Conservation (phyloP, 2,329 filamentous ascomycete genomes). For the Stromatinia cepivora region DNA sequence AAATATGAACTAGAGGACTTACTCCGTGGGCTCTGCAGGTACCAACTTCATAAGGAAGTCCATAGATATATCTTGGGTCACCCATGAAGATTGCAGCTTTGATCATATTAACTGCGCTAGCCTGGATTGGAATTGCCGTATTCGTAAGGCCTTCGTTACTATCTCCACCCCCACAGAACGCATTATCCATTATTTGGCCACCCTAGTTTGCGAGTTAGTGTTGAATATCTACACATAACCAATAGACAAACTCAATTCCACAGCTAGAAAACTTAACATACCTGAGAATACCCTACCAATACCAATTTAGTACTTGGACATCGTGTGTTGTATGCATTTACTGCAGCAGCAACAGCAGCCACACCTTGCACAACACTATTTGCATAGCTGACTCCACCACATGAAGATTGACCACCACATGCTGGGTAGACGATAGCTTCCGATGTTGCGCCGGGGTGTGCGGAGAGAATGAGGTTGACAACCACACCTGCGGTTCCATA, state of each 20-base stretch:
- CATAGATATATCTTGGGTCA: constrained; percentile 57
- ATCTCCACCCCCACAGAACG: constrained; percentile 58
- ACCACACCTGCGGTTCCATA: constrained; percentile 52
- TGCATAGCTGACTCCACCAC: constrained; percentile 60
- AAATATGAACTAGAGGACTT: constrained; percentile 42
- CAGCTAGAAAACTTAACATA: constrained; percentile 34
- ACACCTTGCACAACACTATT: constrained; percentile 60
- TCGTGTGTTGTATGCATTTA: constrained; percentile 57
- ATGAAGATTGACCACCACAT: constrained; percentile 59
- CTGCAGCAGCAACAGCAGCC: constrained; percentile 57
- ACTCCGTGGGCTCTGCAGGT: constrained; percentile 60
- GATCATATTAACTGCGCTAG: constrained; percentile 53
- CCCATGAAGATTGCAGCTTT: constrained; percentile 67
- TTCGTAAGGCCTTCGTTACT: constrained; percentile 48
- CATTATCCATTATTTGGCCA: constrained; percentile 63
- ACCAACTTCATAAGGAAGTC: constrained; percentile 60
- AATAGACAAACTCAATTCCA: neutral
- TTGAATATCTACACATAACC: constrained; percentile 10
- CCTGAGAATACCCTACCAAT: constrained; percentile 63
- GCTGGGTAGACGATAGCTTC: constrained; percentile 61
- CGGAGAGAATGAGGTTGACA: constrained; percentile 50
- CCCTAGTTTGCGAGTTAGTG: constrained; percentile 45
- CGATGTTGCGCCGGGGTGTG: constrained; percentile 52
- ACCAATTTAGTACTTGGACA: constrained; percentile 60
- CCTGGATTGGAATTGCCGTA: constrained; percentile 47